Percentiles rank a stretch among this genome's conserved stretches.
These are phyloP conservation scores for Candolleomyces aberdarensis DNA, from an alignment of 768 basidiomycete genomes.

Conservation along the genomic window DNA sequence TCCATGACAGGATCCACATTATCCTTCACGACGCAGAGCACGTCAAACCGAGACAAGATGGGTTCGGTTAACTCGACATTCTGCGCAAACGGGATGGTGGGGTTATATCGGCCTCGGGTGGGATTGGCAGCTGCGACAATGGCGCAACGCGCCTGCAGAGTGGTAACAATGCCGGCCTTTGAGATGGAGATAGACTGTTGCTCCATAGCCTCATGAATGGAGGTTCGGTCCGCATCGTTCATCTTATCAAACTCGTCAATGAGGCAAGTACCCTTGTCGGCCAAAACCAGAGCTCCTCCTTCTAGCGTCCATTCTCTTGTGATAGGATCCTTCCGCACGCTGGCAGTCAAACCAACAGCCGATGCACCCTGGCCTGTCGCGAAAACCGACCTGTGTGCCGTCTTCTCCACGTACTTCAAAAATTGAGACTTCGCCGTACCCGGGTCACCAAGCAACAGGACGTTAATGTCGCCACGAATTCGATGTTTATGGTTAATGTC, in stretches of 20 bases:
- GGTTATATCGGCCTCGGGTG: conserved; percentile 94
- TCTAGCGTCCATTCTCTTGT: conserved; percentile 99
- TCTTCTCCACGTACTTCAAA: conserved; percentile 98
- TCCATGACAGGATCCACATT: conserved; percentile 96
- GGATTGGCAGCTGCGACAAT: conserved; percentile 99
- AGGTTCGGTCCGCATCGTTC: conserved; percentile 97
- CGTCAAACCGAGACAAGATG: conserved; percentile 96
- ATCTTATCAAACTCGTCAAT: conserved; percentile 99
- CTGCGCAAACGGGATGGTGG: conserved; percentile 96
- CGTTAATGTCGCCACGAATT: conserved; percentile 97
- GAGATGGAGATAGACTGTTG: conserved; percentile 99
- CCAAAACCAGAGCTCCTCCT: conserved; percentile 96
- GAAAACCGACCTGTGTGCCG: conserved; percentile 95
- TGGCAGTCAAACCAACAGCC: conserved; percentile 97
- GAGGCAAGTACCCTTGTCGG: conserved; percentile 95
- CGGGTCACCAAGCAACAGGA: conserved; percentile 94
- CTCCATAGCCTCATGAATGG: conserved; percentile 99
- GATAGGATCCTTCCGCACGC: conserved; percentile 97
- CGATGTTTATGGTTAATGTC: conserved; percentile 96
- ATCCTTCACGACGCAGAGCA: conserved; percentile 97
- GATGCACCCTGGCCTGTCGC: conserved; percentile 98
- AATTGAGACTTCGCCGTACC: conserved; percentile 99
- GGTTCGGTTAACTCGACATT: conserved; percentile 99
- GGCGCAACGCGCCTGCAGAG: conserved; percentile 94
- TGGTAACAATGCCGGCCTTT: conserved; percentile 98